Evolutionary conservation across 345 rosid genomes (phyloP), one percentile per base, ranked within the genome.

Genomic region (Gossypium stocksii): DNA sequence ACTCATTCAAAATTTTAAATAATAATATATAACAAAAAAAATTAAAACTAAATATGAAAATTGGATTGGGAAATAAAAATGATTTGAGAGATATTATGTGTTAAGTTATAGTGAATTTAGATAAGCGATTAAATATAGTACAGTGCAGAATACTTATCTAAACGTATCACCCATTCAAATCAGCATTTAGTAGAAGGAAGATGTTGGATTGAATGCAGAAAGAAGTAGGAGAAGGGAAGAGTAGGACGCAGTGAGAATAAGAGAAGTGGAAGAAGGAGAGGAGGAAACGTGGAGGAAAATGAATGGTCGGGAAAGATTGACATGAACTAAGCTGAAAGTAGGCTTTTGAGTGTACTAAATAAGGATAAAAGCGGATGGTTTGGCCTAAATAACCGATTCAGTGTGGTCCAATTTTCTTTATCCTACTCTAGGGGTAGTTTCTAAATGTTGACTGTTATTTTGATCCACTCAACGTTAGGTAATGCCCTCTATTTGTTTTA

Each of bases 271-370:
- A 25, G 82, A 66, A 1, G 3, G 0, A 13, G 3, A 0, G 2
- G 34, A 51, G 20, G 19, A 76, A 74, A 74, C 80, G 79, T 77
- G 80, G 82, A 6, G 17, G 7, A 34, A 34, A 34, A 14, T 41
- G 23, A 48, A 16, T 38, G 77, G 68, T 15, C 4, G 22, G 15
- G 19, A 27, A 34, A 27, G 56, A 17, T 53, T 46, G 71, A 74
- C 61, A 69, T 73, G 76, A 70, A 70, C 7, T 12, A 62, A 56
- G 66, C 16, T 34, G 20, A 45, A 58, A 65, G 10, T 56, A 20
- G 6, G 52, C 52, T 48, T 48, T 48, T 13, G 52, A 48, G 15
- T 9, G 16, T 13, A 13, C 41, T 4, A 34, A 34, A 34, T 34
- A 34, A 34, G 41, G 5, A 48, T 34, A 48, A 9, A 48, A 48